These are phyloP conservation scores for Vigna radiata DNA, from an alignment of 306 rosid genomes.

Conservation along the genomic window DNA sequence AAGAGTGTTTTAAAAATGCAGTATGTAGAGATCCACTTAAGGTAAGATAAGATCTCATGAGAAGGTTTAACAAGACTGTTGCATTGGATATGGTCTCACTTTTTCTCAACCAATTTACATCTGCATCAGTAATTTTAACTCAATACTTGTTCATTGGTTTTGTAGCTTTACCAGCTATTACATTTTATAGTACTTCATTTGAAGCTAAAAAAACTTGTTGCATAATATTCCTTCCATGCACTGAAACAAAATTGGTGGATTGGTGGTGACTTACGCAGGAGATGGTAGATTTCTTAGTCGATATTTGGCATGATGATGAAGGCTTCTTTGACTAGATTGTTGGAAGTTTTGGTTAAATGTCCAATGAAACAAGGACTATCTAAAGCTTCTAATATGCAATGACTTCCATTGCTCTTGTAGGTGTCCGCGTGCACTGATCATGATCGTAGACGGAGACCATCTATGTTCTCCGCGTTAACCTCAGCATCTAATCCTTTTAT, in stretches of 20 bases:
- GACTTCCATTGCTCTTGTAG: conserved; percentile 36
- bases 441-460: conserved; percentile 28
- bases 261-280: conserved; percentile 68
- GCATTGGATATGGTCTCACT: too few relatives aligned
- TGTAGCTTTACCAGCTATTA: background rate
- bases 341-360: conserved; percentile 27
- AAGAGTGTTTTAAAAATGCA: too few relatives aligned
- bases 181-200: background rate
- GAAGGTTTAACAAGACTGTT: too few relatives aligned
- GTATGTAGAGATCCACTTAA: too few relatives aligned
- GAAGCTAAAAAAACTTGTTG: conserved; percentile 17
- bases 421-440: conserved; percentile 13
- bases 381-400: conserved; percentile 45
- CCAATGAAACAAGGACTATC: conserved; percentile 41
- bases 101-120: background rate
- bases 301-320: conserved; percentile 91
- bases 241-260: conserved; percentile 39
- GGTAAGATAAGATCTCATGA: too few relatives aligned
- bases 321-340: conserved; percentile 69
- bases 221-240: conserved; percentile 24
- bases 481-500: conserved; percentile 37
- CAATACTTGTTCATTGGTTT: background rate
- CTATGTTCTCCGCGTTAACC: conserved; percentile 31
- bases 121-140: background rate
- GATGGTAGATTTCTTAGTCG: conserved; percentile 97